A percentile compares a stretch with the other conserved stretches of the same genome.
These are phyloP conservation scores for Vanrija sp. DNA, from an alignment of 1,284 basidiomycete species.

Conservation along the genomic window DNA sequence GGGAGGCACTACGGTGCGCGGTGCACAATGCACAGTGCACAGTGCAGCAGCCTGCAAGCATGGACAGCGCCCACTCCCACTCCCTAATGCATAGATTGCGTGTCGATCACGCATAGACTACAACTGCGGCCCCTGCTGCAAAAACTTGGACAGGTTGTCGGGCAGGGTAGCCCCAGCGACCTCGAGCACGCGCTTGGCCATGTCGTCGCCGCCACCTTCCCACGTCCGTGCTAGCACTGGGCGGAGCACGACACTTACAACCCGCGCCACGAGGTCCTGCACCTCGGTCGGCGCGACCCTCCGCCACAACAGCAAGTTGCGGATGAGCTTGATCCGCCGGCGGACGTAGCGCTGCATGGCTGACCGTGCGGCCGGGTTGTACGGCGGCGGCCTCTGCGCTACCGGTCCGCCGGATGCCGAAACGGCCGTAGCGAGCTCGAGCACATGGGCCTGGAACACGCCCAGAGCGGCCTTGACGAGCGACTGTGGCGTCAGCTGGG, in stretches of 20 bases:
- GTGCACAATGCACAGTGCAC: too few species aligned
- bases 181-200: constrained; percentile 49
- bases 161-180: constrained; percentile 17
- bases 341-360: constrained; percentile 68
- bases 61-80: too few species aligned
- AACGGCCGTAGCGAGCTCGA: constrained; percentile 52
- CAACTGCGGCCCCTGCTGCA: constrained; percentile 24
- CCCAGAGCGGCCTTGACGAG: constrained; percentile 62
- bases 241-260: constrained; percentile 62
- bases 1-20: too few species aligned
- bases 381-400: constrained; percentile 54
- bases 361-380: constrained; percentile 70
- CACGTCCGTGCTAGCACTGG: constrained; percentile 71
- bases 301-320: constrained; percentile 69
- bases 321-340: constrained; percentile 67
- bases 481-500: constrained; percentile 50
- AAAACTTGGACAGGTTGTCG: constrained; percentile 28
- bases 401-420: constrained; percentile 30
- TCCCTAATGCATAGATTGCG: too few species aligned
- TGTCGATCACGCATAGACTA: too few species aligned
- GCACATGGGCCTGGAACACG: constrained; percentile 60
- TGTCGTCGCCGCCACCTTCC: constrained; percentile 74
- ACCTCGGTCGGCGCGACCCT: constrained; percentile 64
- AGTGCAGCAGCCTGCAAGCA: too few species aligned
- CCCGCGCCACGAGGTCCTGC: constrained; percentile 56